These are phyloP conservation scores for Jackrogersella minutella DNA, from an alignment of 495 filamentous ascomycete genomes.

Conservation along the genomic window DNA sequence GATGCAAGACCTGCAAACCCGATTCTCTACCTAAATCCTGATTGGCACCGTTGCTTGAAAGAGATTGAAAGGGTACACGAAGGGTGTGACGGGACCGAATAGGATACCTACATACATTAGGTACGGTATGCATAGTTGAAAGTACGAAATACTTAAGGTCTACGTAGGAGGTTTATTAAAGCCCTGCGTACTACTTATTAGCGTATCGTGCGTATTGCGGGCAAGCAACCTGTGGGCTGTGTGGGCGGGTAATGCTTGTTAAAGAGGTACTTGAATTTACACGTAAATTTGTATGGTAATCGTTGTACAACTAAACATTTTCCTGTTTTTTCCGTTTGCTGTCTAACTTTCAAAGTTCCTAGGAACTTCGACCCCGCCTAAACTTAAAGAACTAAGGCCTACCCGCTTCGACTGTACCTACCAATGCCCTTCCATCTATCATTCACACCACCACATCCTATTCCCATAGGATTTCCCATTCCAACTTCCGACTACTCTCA, in stretches of 20 bases:
- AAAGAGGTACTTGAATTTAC: constrained; percentile 24
- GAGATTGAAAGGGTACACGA: constrained; percentile 29
- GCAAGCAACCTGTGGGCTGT: neutral
- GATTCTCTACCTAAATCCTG: constrained; percentile 13
- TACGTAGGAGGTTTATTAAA: no score
- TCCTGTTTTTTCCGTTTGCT: neutral
- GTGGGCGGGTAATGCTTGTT: constrained; percentile 12
- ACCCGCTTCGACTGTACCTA: constrained; percentile 9
- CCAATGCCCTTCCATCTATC: constrained; percentile 18
- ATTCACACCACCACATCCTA: constrained; percentile 14
- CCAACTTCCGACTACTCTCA: constrained; percentile 22
- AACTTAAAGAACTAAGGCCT: constrained; percentile 30
- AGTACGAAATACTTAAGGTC: constrained; percentile 6
- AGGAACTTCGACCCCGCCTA: constrained; percentile 31
- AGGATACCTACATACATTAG: no score
- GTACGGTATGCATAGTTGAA: no score
- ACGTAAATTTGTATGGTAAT: neutral
- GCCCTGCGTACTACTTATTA: constrained; percentile 9
- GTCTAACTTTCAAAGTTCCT: neutral
- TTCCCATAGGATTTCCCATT: constrained; percentile 29
- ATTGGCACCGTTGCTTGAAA: constrained; percentile 15
- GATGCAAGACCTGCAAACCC: neutral
- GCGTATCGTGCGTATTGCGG: neutral
- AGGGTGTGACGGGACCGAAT: constrained; percentile 19
- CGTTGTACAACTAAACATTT: constrained; percentile 12